These are phyloP conservation scores for Phytophthora hybrid DNA, from an alignment of 352 stramenopile species.

Conservation along the genomic window DNA sequence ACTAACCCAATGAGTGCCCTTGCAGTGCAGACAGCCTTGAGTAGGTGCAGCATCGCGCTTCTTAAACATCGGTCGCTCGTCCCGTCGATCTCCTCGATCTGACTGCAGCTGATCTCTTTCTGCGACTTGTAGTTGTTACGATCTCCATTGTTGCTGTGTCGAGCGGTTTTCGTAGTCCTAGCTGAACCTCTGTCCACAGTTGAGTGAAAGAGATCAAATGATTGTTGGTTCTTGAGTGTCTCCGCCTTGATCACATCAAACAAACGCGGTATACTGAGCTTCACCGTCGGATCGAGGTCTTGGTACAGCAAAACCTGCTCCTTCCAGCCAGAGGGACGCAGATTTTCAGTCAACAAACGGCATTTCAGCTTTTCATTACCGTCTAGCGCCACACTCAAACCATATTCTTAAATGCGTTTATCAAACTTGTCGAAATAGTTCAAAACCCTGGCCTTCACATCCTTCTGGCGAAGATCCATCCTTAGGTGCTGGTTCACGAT, in stretches of 20 bases:
- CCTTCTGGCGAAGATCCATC: constrained; percentile 11
- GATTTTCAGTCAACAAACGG: constrained; percentile 13
- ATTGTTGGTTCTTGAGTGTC: constrained; percentile 10
- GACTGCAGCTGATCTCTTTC: neutral
- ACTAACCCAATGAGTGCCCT: constrained; percentile 7
- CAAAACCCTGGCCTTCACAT: constrained; percentile 8
- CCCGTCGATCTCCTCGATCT: neutral
- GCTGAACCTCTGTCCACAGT: neutral
- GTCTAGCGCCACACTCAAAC: neutral
- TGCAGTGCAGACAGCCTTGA: constrained; percentile 8
- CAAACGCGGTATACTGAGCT: neutral
- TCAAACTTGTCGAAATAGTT: constrained; percentile 17
- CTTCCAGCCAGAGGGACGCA: neutral
- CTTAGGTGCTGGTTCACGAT: constrained; percentile 8
- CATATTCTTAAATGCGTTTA: constrained; percentile 15
- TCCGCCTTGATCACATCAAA: constrained; percentile 9
- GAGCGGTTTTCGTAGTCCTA: neutral
- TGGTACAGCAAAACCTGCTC: constrained; percentile 1
- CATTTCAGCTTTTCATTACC: constrained; percentile 16
- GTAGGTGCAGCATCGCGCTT: constrained; percentile 3
- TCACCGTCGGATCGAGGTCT: constrained; percentile 1
- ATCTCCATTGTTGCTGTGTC: too few relatives aligned
- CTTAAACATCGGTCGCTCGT: neutral
- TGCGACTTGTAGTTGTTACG: neutral
- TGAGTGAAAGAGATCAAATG: constrained; percentile 7